phyloP scores from a whole-genome alignment of 1,284 basidiomycete genomes.

The Jaminaea rosea region DNA sequence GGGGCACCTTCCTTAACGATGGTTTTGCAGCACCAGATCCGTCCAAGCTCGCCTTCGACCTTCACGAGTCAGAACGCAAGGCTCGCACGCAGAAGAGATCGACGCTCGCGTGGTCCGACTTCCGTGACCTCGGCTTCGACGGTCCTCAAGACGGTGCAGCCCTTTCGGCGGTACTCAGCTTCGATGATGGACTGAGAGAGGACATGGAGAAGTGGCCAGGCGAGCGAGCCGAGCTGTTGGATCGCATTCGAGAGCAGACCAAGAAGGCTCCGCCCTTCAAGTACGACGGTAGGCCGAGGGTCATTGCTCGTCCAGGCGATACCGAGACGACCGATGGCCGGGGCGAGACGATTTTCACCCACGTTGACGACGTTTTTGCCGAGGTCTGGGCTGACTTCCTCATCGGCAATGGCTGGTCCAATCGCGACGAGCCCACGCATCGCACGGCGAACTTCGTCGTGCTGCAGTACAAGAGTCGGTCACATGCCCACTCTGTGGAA shows the following conservation, averaged over 20 bases:
- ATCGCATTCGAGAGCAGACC: slow-evolving; percentile 20
- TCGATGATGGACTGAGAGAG: slow-evolving; percentile 32
- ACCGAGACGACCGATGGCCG: slow-evolving; percentile 5
- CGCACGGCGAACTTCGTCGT: slow-evolving; percentile 43
- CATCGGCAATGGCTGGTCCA: slow-evolving; percentile 43
- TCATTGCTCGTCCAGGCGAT: slow-evolving; percentile 19
- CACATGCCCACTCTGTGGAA: slow-evolving; percentile 20
- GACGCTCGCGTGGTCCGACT: slow-evolving; percentile 39
- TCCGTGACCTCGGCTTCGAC: slow-evolving; percentile 30
- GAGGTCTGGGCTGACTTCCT: slow-evolving; percentile 44
- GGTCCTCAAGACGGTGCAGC: too few relatives aligned
- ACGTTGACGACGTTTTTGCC: slow-evolving; percentile 40
- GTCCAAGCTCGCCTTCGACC: slow-evolving; percentile 37
- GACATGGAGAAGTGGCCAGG: slow-evolving; percentile 33
- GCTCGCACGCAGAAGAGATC: slow-evolving; percentile 14
- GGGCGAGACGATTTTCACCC: slow-evolving; percentile 16
- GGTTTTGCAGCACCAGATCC: slow-evolving; percentile 40
- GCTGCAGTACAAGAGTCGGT: slow-evolving; percentile 35
- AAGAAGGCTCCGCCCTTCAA: slow-evolving; percentile 30
- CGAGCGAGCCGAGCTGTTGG: slow-evolving; percentile 16
- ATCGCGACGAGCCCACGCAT: slow-evolving; percentile 43
- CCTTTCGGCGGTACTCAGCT: slow-evolving; percentile 31
- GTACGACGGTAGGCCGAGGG: slow-evolving; percentile 30
- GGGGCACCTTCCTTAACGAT: slow-evolving; percentile 34
- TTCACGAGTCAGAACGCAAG: slow-evolving; percentile 34